These are phyloP conservation scores for Cerioporus squamosus DNA, from an alignment of 1,284 basidiomycete species.

Conservation along the genomic window DNA sequence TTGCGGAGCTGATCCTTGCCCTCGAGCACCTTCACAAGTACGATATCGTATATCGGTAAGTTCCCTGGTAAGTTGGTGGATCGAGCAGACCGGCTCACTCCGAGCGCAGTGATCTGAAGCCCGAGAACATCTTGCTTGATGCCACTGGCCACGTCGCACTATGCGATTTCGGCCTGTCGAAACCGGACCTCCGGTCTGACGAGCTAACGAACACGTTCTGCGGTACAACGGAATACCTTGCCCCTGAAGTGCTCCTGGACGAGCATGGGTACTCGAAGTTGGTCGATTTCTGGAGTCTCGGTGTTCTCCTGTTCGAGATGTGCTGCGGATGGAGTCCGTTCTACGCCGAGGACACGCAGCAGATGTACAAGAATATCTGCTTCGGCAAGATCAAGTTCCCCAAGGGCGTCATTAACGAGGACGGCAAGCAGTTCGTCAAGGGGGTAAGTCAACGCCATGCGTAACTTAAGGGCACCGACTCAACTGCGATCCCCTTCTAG, in stretches of 20 bases:
- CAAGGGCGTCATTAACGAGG: slow-evolving; percentile 95
- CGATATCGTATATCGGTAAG: slow-evolving; percentile 92
- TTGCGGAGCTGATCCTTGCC: slow-evolving; percentile 92
- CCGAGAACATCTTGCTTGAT: slow-evolving; percentile 96
- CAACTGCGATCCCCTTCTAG: slow-evolving; percentile 43
- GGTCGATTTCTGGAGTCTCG: slow-evolving; percentile 98
- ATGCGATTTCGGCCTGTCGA: slow-evolving; percentile 97
- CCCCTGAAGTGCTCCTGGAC: slow-evolving; percentile 97
- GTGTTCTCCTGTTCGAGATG: slow-evolving; percentile 95
- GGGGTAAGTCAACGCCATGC: slow-evolving; percentile 57
- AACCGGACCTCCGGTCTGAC: slow-evolving; percentile 92
- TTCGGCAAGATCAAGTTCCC: slow-evolving; percentile 99
- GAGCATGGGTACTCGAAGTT: slow-evolving; percentile 99
- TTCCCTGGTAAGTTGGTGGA: slow-evolving; percentile 16
- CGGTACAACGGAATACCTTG: slow-evolving; percentile 96
- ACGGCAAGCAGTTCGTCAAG: slow-evolving; percentile 99
- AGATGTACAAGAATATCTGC: slow-evolving; percentile 99
- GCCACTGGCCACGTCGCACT: slow-evolving; percentile 96
- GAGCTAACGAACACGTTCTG: slow-evolving; percentile 98
- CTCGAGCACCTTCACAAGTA: slow-evolving; percentile 97
- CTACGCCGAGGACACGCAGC: slow-evolving; percentile 99
- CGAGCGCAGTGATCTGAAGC: slow-evolving; percentile 82
- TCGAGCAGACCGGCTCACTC: not conserved
- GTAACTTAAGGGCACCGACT: not conserved
- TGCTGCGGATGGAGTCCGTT: slow-evolving; percentile 99